Base-by-base conservation (phyloP, 1,284 basidiomycete genomes). In the Pisolithus thermaeus region DNA sequence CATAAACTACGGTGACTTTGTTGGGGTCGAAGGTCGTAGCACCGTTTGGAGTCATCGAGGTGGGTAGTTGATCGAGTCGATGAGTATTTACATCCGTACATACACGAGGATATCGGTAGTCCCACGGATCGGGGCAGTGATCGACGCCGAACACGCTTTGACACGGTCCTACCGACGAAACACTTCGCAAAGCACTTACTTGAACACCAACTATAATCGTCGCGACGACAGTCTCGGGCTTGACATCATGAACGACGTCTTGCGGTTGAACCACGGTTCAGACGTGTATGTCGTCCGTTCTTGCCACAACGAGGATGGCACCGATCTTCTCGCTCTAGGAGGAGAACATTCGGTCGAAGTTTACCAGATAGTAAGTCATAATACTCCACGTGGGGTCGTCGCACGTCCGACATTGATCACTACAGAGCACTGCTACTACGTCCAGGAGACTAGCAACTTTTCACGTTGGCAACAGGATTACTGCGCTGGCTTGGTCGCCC, bases 1-100 rank as follows among this genome's bases (percentile, higher is more conserved):
- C 95, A 64, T 93, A 99, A 61, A 99, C 78, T 55, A 99, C 94
- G 23, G 82, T 87, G 58, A 97, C 86, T 58, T 93, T 85, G 49
- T 70, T 68, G 41, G 74, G 68, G 66, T 92, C 83, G 63, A 97
- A 97, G 11, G 75, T 77, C 9, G 60, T 56, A 32, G 39, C 22
- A 38, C 39, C 38, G 22, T 12, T 20, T 35, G 46, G 50, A 44
- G 32, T 5, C 32, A 35, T 35, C 32, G 32, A 14, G 4, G 28
- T 30, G 28, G 28, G 7, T 8, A 27, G 27, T 27, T 4, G 4
- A 7, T 27, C 4, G 27, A 5, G 12, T 35, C 32, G 32, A 14
- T 35, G 32, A 14, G 12, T 35, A 14, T 30, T 8, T 27, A 25
- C 25, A 25, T 25, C 18, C 6, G 11, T 8, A 9, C 3, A 3